Evolutionary conservation across 2,329 filamentous ascomycete genomes (phyloP).

Genomic region (Plectosphaerella plurivora): DNA sequence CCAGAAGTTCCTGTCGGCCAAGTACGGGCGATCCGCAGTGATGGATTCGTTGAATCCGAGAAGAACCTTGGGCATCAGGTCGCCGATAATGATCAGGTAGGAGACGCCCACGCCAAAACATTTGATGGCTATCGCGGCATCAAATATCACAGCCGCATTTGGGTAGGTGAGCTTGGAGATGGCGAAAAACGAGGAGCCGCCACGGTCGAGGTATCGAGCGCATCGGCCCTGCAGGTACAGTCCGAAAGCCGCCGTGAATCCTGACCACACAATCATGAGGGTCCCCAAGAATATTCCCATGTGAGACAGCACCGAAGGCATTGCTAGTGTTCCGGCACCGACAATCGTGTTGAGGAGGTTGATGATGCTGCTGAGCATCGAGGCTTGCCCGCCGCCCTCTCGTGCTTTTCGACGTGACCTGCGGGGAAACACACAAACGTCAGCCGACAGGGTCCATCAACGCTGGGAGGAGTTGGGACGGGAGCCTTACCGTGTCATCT

Average conservation of each 20-base stretch:
- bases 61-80: constrained; percentile 94
- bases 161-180: constrained; percentile 95
- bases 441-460: constrained; percentile 1
- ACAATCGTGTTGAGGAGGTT: constrained; percentile 97
- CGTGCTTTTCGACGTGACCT: constrained; percentile 58
- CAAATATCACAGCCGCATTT: constrained; percentile 91
- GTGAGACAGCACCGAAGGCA: constrained; percentile 93
- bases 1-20: constrained; percentile 93
- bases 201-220: constrained; percentile 86
- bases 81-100: constrained; percentile 97
- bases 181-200: constrained; percentile 90
- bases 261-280: constrained; percentile 87
- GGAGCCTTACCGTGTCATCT: constrained; percentile 11
- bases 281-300: constrained; percentile 88
- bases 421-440: constrained; percentile 3
- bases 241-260: constrained; percentile 81
- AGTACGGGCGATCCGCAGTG: constrained; percentile 59
- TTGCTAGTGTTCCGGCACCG: constrained; percentile 86
- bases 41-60: constrained; percentile 68
- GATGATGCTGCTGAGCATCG: constrained; percentile 86
- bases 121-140: constrained; percentile 93
- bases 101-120: constrained; percentile 97
- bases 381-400: constrained; percentile 74
- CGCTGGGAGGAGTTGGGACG: background rate
- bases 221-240: constrained; percentile 93